Conservation (phyloP, 2,329 filamentous ascomycete species). For the Xylariaceae sp. region DNA sequence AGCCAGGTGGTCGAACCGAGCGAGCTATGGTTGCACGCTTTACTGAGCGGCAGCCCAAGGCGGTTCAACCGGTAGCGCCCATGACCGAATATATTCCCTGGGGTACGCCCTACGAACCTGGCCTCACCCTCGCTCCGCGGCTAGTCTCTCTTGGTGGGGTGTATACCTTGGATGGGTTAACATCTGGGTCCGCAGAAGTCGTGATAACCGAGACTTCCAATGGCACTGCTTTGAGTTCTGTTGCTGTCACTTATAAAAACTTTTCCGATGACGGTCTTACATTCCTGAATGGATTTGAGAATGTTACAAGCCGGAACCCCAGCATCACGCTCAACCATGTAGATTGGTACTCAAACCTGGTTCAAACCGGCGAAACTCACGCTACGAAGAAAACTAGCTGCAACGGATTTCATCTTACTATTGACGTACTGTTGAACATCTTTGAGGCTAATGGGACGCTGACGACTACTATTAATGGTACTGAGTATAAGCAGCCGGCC, state of each 20-base stretch:
- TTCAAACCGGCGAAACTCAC: constrained; percentile 39
- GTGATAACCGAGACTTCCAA: constrained; percentile 22
- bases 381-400: constrained; percentile 49
- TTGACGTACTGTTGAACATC: constrained; percentile 48
- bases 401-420: constrained; percentile 48
- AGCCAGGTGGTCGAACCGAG: constrained; percentile 46
- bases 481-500: constrained; percentile 47
- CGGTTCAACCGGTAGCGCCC: neutral
- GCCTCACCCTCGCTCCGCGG: neutral
- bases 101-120: constrained; percentile 41
- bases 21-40: constrained; percentile 52
- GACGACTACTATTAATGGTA: constrained; percentile 46
- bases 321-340: constrained; percentile 38
- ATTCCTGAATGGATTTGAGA: constrained; percentile 45
- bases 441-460: constrained; percentile 51
- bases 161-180: constrained; percentile 32
- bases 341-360: constrained; percentile 49
- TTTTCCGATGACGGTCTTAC: constrained; percentile 47
- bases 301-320: constrained; percentile 38
- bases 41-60: constrained; percentile 24
- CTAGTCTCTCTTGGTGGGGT: constrained; percentile 12
- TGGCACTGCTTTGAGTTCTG: constrained; percentile 29
- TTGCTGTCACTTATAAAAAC: constrained; percentile 45
- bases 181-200: constrained; percentile 30
- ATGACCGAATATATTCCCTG: constrained; percentile 35